Conservation (phyloP, 2,329 filamentous ascomycete species). For the Aureobasidium zeae region DNA sequence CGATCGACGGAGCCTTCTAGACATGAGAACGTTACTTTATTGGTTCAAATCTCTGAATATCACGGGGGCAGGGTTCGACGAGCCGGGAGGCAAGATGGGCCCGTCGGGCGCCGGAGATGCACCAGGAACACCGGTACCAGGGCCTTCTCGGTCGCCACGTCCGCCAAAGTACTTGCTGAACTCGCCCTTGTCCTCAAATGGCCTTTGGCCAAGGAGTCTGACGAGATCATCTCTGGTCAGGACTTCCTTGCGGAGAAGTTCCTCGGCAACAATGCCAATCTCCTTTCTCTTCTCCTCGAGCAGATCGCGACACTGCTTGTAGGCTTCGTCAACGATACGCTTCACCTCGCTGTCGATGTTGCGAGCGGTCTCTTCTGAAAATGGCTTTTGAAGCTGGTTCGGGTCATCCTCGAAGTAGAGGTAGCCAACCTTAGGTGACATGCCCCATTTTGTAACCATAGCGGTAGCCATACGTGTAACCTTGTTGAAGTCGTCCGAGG, state of each 20-base stretch:
- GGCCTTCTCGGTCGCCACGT: constrained; percentile 29
- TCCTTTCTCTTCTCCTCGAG: constrained; percentile 79
- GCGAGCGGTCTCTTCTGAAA: constrained; percentile 87
- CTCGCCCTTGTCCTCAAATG: constrained; percentile 76
- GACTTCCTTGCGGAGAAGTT: constrained; percentile 85
- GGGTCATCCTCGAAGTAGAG: constrained; percentile 76
- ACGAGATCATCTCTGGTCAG: constrained; percentile 88
- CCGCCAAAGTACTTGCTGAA: constrained; percentile 83
- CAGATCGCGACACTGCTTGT: constrained; percentile 79
- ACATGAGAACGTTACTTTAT: constrained; percentile 1
- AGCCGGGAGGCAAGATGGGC: constrained; percentile 14
- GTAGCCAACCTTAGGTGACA: constrained; percentile 89
- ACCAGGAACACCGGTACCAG: constrained; percentile 29
- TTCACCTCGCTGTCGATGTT: constrained; percentile 88
- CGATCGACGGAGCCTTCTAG: neutral
- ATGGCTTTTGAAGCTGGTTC: constrained; percentile 83
- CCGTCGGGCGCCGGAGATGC: constrained; percentile 15
- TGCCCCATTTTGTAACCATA: constrained; percentile 99
- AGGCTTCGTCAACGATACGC: constrained; percentile 83
- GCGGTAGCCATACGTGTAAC: constrained; percentile 90
- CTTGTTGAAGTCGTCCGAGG: constrained; percentile 96
- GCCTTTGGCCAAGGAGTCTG: constrained; percentile 71
- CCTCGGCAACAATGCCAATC: constrained; percentile 83
- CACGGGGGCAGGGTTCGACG: constrained; percentile 15
- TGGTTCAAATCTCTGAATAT: constrained; percentile 16